Conservation (phyloP, 345 rosid species). For the Citrus hindsii region DNA sequence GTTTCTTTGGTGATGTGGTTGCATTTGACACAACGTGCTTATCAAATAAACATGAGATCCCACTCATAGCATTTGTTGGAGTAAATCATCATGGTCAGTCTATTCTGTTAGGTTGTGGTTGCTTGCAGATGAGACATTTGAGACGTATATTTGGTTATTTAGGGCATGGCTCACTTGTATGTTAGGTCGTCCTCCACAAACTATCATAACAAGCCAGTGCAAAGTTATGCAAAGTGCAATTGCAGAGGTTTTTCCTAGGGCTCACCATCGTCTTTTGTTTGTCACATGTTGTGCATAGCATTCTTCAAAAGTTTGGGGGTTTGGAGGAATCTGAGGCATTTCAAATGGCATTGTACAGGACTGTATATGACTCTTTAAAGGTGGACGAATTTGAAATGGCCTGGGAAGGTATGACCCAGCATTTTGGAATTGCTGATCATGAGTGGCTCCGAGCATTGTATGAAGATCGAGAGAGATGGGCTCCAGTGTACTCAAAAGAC, state of each 20-base stretch:
- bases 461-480: slow-evolving; percentile 75
- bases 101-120: slow-evolving; percentile 64
- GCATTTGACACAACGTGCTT: slow-evolving; percentile 58
- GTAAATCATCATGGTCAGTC: slow-evolving; percentile 72
- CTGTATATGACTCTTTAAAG: slow-evolving; percentile 54
- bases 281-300: slow-evolving; percentile 49
- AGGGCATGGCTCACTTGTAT: slow-evolving; percentile 86
- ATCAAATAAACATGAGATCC: slow-evolving; percentile 55
- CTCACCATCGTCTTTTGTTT: slow-evolving; percentile 60
- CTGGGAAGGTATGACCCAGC: slow-evolving; percentile 64
- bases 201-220: slow-evolving; percentile 65
- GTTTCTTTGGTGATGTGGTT: slow-evolving; percentile 66
- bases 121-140: slow-evolving; percentile 56
- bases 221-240: slow-evolving; percentile 59
- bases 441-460: slow-evolving; percentile 55
- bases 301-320: slow-evolving; percentile 45
- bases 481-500: slow-evolving; percentile 75
- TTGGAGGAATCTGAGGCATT: slow-evolving; percentile 49
- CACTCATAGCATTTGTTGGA: slow-evolving; percentile 67
- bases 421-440: slow-evolving; percentile 49
- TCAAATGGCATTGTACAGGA: slow-evolving; percentile 41
- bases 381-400: slow-evolving; percentile 81
- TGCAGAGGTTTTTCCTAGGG: slow-evolving; percentile 75
- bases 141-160: slow-evolving; percentile 74
- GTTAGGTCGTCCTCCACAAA: slow-evolving; percentile 67